These are phyloP conservation scores for Pleurostoma richardsiae DNA, from an alignment of 2,329 filamentous ascomycete genomes.

Conservation along the genomic window DNA sequence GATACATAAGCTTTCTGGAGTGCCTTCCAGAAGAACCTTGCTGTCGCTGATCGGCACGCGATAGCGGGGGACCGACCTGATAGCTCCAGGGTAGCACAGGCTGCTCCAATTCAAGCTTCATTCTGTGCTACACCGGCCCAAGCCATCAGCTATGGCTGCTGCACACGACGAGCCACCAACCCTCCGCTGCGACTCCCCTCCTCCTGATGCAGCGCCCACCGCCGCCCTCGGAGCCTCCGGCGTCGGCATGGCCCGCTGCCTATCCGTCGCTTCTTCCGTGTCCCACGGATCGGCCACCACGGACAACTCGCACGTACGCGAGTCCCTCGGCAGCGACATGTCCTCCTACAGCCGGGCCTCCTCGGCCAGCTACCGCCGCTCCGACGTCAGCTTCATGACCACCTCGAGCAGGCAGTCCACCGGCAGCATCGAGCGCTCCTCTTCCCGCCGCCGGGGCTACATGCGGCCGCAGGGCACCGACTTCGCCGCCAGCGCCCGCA, in stretches of 20 bases:
- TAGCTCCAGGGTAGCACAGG: too few species aligned
- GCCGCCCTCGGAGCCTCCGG: conserved; percentile 52
- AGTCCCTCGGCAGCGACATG: conserved; percentile 49
- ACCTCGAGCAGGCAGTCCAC: conserved; percentile 38
- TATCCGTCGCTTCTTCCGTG: conserved; percentile 58
- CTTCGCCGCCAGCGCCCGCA: conserved; percentile 85
- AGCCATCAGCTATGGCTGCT: conserved; percentile 25
- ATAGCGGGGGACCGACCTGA: too few species aligned
- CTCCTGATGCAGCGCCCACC: conserved; percentile 58
- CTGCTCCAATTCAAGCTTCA: not conserved
- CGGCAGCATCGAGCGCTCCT: conserved; percentile 29
- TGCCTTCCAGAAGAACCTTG: too few species aligned
- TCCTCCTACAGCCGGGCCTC: conserved; percentile 57
- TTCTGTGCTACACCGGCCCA: not conserved
- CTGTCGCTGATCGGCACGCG: too few species aligned
- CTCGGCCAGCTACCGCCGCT: conserved; percentile 51
- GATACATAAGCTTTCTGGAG: too few species aligned
- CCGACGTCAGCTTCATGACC: conserved; percentile 30
- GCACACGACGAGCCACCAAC: conserved; percentile 25
- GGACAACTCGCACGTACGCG: conserved; percentile 37
- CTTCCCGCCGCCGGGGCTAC: conserved; percentile 66
- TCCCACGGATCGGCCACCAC: conserved; percentile 49
- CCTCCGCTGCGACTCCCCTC: conserved; percentile 56
- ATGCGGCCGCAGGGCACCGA: conserved; percentile 82
- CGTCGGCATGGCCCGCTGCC: conserved; percentile 55